A percentile compares a stretch with the other conserved stretches of the same genome.
phyloP scores from a whole-genome alignment of 2,329 filamentous ascomycete species.

The Xylariaceae sp. region DNA sequence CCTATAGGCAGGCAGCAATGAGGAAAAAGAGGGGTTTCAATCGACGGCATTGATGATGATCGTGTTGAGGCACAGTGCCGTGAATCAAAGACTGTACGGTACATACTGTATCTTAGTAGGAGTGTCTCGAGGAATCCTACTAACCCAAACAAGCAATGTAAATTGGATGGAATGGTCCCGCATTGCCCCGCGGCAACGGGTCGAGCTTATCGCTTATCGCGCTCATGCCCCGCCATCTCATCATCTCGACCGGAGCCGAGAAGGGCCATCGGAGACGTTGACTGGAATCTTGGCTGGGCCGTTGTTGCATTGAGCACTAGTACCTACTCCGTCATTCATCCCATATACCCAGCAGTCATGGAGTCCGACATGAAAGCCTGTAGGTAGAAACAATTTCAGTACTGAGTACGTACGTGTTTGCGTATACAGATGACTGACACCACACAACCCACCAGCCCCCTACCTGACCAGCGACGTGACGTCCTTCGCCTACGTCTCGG shows the following conservation, averaged over 20 bases:
- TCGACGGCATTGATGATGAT: too few species aligned
- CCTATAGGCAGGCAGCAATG: too few species aligned
- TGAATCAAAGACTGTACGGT: too few species aligned
- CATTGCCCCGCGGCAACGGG: neutral
- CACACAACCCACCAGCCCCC: slow-evolving; percentile 48
- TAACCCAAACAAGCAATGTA: neutral
- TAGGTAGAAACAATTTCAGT: slow-evolving; percentile 38
- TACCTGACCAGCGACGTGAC: slow-evolving; percentile 75
- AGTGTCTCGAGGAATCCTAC: neutral
- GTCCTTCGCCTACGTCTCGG: slow-evolving; percentile 84
- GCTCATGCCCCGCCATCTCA: neutral
- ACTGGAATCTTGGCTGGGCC: neutral
- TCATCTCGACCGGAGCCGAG: too few species aligned
- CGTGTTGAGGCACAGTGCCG: too few species aligned
- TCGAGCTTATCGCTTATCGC: neutral
- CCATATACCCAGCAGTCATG: slow-evolving; percentile 6
- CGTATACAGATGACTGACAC: neutral
- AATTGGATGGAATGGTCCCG: neutral
- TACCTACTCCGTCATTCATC: neutral
- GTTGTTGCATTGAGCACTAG: neutral
- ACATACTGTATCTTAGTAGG: too few species aligned
- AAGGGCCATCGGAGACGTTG: neutral
- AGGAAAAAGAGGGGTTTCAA: too few species aligned
- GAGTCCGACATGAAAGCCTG: slow-evolving; percentile 54
- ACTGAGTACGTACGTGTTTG: too few species aligned